Evolutionary conservation across 768 basidiomycete genomes (phyloP).

Genomic region (Fibroporia radiculosa): DNA sequence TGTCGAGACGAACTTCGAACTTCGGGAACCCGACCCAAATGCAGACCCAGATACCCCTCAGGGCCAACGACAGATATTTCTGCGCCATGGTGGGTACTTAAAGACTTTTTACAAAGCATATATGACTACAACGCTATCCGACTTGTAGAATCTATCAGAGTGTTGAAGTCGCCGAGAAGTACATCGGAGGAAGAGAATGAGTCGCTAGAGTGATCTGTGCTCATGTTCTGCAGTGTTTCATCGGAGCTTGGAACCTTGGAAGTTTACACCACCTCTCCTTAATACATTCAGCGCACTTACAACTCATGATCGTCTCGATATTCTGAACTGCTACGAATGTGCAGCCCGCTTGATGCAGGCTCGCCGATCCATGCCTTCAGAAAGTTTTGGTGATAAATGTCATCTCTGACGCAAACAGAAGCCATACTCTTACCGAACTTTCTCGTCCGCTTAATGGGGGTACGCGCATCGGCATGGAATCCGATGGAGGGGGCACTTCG

Average conservation of each 20-base stretch:
- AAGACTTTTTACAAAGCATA: slow-evolving; percentile 12
- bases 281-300: neutral
- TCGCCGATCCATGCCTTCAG: slow-evolving; percentile 27
- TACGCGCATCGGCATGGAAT: slow-evolving; percentile 15
- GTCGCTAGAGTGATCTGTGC: neutral
- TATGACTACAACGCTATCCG: neutral
- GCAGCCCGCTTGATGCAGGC: slow-evolving; percentile 16
- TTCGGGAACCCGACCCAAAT: slow-evolving; percentile 60
- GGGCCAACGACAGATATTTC: slow-evolving; percentile 76
- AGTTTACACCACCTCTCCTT: neutral
- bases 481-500: slow-evolving; percentile 10
- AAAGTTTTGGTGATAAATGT: neutral
- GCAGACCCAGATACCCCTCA: slow-evolving; percentile 61
- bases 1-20: slow-evolving; percentile 72
- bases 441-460: slow-evolving; percentile 7
- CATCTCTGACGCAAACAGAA: slow-evolving; percentile 1
- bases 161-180: slow-evolving; percentile 27
- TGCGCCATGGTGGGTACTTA: slow-evolving; percentile 55
- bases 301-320: slow-evolving; percentile 26
- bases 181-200: neutral
- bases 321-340: slow-evolving; percentile 20
- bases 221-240: neutral
- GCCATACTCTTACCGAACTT: slow-evolving; percentile 10
- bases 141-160: slow-evolving; percentile 44
- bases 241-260: neutral